Conservation (phyloP, 768 basidiomycete genomes). For the Termitomyces sp. region DNA sequence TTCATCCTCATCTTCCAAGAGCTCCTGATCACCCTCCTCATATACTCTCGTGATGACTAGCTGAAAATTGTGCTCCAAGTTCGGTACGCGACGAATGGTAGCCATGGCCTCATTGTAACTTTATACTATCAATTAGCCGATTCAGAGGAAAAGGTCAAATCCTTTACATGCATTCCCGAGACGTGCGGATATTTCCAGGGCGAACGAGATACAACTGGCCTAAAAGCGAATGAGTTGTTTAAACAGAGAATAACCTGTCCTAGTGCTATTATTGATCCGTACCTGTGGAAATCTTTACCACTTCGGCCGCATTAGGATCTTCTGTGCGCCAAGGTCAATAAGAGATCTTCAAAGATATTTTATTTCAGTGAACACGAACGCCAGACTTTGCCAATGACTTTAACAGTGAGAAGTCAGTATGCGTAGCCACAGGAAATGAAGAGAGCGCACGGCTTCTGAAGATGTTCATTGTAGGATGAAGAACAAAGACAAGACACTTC, state of each 20-base stretch:
- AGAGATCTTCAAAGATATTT: conserved; percentile 10
- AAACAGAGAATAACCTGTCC: not conserved
- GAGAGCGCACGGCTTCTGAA: conserved; percentile 69
- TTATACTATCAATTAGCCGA: conserved; percentile 8
- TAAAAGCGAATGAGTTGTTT: conserved; percentile 11
- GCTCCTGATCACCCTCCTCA: conserved; percentile 94
- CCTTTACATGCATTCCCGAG: conserved; percentile 95
- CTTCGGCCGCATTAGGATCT: conserved; percentile 91
- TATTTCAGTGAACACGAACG: conserved; percentile 51
- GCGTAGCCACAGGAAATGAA: conserved; percentile 3
- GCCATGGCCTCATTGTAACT: conserved; percentile 97
- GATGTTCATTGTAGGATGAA: conserved; percentile 62
- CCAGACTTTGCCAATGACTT: conserved; percentile 93
- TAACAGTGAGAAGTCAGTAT: conserved; percentile 16
- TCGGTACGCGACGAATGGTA: conserved; percentile 82
- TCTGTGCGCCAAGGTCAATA: conserved; percentile 46
- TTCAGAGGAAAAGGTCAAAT: not conserved
- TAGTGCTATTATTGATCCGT: not conserved
- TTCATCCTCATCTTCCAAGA: conserved; percentile 92
- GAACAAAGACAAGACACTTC: conserved; percentile 11
- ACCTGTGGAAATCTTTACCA: conserved; percentile 88
- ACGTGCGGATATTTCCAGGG: conserved; percentile 86
- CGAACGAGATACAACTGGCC: conserved; percentile 88
- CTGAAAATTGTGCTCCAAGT: conserved; percentile 78
- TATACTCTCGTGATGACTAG: conserved; percentile 95